These are phyloP conservation scores for Lasiosphaeriaceae sp. DNA, from an alignment of 495 filamentous ascomycete genomes.

Conservation along the genomic window DNA sequence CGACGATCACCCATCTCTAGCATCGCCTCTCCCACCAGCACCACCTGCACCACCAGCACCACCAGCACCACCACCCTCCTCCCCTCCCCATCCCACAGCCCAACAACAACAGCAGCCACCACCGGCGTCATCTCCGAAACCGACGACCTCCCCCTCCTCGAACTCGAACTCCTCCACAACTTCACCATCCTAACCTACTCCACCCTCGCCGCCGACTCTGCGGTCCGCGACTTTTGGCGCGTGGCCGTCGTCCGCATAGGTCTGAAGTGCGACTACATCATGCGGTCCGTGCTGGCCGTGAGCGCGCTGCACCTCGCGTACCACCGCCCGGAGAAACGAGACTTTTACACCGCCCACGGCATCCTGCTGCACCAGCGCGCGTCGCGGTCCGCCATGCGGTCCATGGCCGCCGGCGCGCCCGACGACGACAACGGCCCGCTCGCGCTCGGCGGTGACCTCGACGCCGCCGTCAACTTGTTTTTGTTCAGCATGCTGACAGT, in stretches of 20 bases:
- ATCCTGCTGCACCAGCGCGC: conserved; percentile 49
- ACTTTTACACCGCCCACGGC: conserved; percentile 47
- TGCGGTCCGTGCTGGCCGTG: conserved; percentile 52
- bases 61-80: background rate
- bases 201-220: conserved; percentile 32
- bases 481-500: conserved; percentile 34
- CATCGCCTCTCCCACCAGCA: background rate
- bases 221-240: conserved; percentile 34
- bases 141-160: conserved; percentile 26
- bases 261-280: conserved; percentile 48
- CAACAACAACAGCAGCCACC: background rate
- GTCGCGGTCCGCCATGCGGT: conserved; percentile 20
- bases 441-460: conserved; percentile 18
- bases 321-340: conserved; percentile 32
- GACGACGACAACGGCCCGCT: conserved; percentile 22
- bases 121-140: background rate
- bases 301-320: conserved; percentile 53
- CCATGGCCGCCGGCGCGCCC: conserved; percentile 14
- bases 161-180: conserved; percentile 45
- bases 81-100: background rate
- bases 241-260: conserved; percentile 36
- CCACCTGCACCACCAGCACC: no score
- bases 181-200: conserved; percentile 34
- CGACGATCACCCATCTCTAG: background rate
- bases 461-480: conserved; percentile 25